These are phyloP conservation scores for Trichoderma breve DNA, from an alignment of 2,329 filamentous ascomycete genomes.

Conservation along the genomic window DNA sequence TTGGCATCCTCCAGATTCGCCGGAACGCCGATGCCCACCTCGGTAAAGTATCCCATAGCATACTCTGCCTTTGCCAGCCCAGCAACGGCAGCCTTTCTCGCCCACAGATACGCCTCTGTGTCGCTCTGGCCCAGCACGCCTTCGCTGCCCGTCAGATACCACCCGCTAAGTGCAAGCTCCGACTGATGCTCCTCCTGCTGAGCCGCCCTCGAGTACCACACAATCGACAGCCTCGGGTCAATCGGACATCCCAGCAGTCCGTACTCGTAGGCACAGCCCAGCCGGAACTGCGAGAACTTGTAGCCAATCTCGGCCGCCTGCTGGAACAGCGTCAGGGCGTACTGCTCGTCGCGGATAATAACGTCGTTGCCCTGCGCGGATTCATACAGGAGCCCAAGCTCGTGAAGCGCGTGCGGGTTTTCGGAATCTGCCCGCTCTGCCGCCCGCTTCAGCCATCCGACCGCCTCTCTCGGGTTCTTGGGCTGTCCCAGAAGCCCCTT, in stretches of 20 bases:
- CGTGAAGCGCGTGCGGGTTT: slow-evolving; percentile 93
- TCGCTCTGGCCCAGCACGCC: slow-evolving; percentile 88
- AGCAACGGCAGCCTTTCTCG: slow-evolving; percentile 83
- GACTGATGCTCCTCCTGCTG: slow-evolving; percentile 92
- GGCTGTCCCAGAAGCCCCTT: slow-evolving; percentile 91
- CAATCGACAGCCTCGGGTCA: slow-evolving; percentile 80
- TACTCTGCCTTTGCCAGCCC: slow-evolving; percentile 93
- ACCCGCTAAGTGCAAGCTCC: slow-evolving; percentile 80
- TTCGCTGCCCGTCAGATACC: slow-evolving; percentile 91
- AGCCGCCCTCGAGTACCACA: slow-evolving; percentile 90
- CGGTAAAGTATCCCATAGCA: slow-evolving; percentile 95
- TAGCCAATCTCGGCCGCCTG: slow-evolving; percentile 87
- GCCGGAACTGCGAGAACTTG: slow-evolving; percentile 89
- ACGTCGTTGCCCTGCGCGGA: slow-evolving; percentile 65
- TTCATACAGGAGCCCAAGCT: slow-evolving; percentile 69
- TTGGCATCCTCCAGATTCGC: slow-evolving; percentile 92
- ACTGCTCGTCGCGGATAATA: slow-evolving; percentile 76
- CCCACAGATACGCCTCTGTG: slow-evolving; percentile 96
- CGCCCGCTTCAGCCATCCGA: slow-evolving; percentile 89
- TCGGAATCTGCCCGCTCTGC: slow-evolving; percentile 83
- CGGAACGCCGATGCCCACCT: slow-evolving; percentile 86
- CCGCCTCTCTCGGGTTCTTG: slow-evolving; percentile 77
- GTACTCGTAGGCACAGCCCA: slow-evolving; percentile 88
- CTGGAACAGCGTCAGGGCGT: slow-evolving; percentile 77
- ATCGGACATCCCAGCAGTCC: slow-evolving; percentile 79